Conservation (phyloP, 176 grass and related monocot species). For the Raddia distichophylla region DNA sequence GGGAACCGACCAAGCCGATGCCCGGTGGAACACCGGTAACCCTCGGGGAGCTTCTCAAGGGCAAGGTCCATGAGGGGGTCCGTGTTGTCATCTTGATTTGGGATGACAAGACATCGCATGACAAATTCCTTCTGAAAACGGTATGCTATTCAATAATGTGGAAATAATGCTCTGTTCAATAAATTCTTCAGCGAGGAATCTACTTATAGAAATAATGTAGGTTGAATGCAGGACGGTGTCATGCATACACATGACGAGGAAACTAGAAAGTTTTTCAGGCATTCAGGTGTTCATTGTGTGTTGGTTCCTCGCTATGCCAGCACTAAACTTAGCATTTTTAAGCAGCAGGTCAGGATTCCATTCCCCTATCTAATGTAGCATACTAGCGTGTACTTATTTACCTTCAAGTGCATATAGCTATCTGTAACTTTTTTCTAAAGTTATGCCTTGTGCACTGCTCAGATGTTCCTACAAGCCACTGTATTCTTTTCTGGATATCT, state of each 20-base stretch:
- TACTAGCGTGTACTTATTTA: neutral
- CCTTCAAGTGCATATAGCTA: neutral
- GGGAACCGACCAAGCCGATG: slow-evolving; percentile 54
- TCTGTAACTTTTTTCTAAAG: neutral
- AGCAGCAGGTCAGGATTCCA: slow-evolving; percentile 68
- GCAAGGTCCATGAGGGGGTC: slow-evolving; percentile 65
- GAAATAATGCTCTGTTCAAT: neutral
- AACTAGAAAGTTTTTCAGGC: slow-evolving; percentile 88
- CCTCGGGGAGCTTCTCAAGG: slow-evolving; percentile 64
- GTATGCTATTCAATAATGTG: slow-evolving; percentile 19
- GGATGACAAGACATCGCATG: slow-evolving; percentile 78
- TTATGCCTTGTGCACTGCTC: neutral
- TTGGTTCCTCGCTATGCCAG: slow-evolving; percentile 90
- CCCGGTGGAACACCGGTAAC: slow-evolving; percentile 44
- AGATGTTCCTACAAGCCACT: neutral
- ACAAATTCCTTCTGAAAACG: slow-evolving; percentile 71
- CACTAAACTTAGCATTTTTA: slow-evolving; percentile 98
- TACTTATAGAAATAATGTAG: slow-evolving; percentile 56
- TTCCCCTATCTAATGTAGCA: neutral
- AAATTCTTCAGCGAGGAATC: slow-evolving; percentile 22
- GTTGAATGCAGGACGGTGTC: slow-evolving; percentile 85
- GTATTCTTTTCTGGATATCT: neutral
- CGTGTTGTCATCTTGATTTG: slow-evolving; percentile 69
- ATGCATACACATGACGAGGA: slow-evolving; percentile 98
- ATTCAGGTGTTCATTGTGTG: slow-evolving; percentile 88